A percentile compares a stretch with the other conserved stretches of the same genome.
Conservation (phyloP, 2,329 filamentous ascomycete species). For the Colletotrichum sp. region DNA sequence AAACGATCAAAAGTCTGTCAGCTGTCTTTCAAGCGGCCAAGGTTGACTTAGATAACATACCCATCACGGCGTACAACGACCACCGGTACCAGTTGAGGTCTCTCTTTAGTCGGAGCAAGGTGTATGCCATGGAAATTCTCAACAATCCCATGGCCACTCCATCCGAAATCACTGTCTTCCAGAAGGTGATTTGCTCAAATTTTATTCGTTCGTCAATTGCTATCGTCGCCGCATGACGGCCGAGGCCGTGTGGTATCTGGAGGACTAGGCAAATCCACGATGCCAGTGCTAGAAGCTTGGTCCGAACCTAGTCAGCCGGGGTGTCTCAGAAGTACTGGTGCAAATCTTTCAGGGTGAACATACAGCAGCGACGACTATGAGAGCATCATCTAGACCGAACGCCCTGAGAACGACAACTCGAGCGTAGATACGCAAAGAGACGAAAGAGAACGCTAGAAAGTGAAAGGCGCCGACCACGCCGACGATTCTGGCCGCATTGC, state of each 20-base stretch:
- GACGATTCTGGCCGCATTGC: slow-evolving; percentile 21
- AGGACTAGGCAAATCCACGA: slow-evolving; percentile 27
- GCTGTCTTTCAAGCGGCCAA: background rate
- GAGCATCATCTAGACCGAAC: slow-evolving; percentile 31
- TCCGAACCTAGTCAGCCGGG: background rate
- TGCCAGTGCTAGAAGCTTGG: slow-evolving; percentile 17
- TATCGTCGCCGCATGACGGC: slow-evolving; percentile 22
- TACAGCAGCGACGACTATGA: slow-evolving; percentile 28
- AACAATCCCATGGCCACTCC: slow-evolving; percentile 26
- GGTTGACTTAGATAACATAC: background rate
- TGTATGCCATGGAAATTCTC: slow-evolving; percentile 26
- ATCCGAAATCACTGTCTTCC: slow-evolving; percentile 27
- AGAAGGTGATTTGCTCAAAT: slow-evolving; percentile 27
- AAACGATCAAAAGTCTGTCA: background rate
- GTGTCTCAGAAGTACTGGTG: too few relatives aligned
- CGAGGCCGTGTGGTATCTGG: slow-evolving; percentile 26
- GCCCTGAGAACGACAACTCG: slow-evolving; percentile 26
- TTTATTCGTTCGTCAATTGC: slow-evolving; percentile 12
- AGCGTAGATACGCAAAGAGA: slow-evolving; percentile 28
- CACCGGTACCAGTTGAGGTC: slow-evolving; percentile 26
- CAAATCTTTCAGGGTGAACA: background rate
- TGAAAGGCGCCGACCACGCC: slow-evolving; percentile 22
- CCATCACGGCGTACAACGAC: slow-evolving; percentile 25
- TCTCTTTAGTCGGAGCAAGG: slow-evolving; percentile 23
- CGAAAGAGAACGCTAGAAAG: slow-evolving; percentile 27